These are phyloP conservation scores for Phaseolus coccineus DNA, from an alignment of 331 rosid genomes.

Conservation along the genomic window DNA sequence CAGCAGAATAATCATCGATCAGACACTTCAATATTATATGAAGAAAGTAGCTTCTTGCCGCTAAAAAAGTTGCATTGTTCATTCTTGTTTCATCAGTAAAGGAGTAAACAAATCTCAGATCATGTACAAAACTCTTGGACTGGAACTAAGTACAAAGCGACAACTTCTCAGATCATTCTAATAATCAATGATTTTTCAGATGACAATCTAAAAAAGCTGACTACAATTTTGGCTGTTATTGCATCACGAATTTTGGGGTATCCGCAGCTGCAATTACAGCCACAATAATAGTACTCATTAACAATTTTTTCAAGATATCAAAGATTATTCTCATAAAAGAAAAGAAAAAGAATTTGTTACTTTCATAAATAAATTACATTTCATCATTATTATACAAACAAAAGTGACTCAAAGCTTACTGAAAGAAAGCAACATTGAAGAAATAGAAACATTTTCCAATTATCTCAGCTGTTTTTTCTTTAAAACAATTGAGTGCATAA, in stretches of 20 bases:
- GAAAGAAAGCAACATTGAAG: too few relatives aligned
- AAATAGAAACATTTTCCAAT: too few relatives aligned
- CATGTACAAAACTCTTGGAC: neutral
- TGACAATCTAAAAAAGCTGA: neutral
- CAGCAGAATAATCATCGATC: neutral
- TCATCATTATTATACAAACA: neutral
- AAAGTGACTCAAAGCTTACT: too few relatives aligned
- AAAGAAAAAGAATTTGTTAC: neutral
- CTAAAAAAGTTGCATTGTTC: neutral
- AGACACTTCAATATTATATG: neutral
- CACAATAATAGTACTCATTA: too few relatives aligned
- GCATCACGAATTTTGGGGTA: neutral
- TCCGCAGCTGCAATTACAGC: neutral
- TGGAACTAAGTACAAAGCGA: neutral
- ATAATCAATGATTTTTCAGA: neutral
- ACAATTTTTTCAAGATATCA: too few relatives aligned
- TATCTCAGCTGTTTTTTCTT: too few relatives aligned
- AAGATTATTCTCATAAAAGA: too few relatives aligned
- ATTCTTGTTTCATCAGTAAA: neutral
- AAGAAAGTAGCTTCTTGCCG: neutral
- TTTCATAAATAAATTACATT: constrained; percentile 20
- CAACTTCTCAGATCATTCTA: neutral
- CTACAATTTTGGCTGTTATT: neutral
- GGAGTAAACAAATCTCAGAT: constrained; percentile 1
- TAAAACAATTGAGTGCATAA: neutral